Evolutionary conservation across 768 basidiomycete genomes (phyloP).

Genomic region (Phaffia tasmanica): DNA sequence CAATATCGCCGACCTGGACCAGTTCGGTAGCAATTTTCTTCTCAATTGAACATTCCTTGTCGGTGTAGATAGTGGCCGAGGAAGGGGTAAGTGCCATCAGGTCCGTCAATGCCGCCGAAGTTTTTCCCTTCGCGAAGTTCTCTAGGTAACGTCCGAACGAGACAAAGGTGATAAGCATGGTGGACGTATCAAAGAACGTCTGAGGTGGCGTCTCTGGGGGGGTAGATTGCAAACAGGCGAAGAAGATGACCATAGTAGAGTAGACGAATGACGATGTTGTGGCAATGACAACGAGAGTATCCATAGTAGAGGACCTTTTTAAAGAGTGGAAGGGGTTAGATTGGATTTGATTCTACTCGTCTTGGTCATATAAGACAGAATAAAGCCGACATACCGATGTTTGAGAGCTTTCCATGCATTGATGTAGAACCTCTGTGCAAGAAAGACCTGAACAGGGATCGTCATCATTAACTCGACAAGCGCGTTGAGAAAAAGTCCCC

Average conservation of each 20-base stretch:
- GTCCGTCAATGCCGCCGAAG: constrained; percentile 89
- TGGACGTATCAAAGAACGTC: constrained; percentile 96
- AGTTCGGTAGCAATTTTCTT: constrained; percentile 89
- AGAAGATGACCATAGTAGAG: constrained; percentile 60
- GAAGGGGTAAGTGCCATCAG: constrained; percentile 90
- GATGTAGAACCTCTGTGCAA: constrained; percentile 74
- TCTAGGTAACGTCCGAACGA: constrained; percentile 90
- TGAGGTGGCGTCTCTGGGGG: constrained; percentile 59
- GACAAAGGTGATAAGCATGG: constrained; percentile 96
- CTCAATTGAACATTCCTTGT: constrained; percentile 66
- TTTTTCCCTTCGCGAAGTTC: constrained; percentile 93
- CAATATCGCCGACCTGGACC: constrained; percentile 81
- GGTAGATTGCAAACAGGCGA: constrained; percentile 52
- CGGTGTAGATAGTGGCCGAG: constrained; percentile 91
- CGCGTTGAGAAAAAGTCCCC: constrained; percentile 71
- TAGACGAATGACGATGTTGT: constrained; percentile 91
- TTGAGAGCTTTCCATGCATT: constrained; percentile 83
- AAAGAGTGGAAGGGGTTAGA: not conserved
- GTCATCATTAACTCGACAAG: constrained; percentile 63
- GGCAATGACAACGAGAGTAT: constrained; percentile 89
- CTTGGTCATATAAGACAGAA: not conserved
- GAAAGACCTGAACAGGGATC: constrained; percentile 85
- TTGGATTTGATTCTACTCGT: not conserved
- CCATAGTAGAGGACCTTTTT: constrained; percentile 37
- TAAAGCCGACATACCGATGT: constrained; percentile 46